Conservation (phyloP, 805 yeast genomes). For the Metschnikowia colocasiae region DNA sequence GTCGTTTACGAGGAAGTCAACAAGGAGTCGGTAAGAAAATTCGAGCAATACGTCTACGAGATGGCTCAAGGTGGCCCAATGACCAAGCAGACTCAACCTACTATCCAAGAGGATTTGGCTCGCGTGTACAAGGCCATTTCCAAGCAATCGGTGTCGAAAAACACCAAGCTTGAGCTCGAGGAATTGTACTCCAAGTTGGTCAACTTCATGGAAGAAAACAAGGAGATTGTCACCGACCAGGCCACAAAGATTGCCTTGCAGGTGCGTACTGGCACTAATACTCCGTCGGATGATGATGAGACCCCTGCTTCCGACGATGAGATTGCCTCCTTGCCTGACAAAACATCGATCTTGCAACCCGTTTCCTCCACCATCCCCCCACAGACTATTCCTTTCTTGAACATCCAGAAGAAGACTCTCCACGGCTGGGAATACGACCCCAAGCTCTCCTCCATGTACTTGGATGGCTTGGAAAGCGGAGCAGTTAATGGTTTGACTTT, state of each 20-base stretch:
- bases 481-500: slow-evolving; percentile 92
- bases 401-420: slow-evolving; percentile 73
- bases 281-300: slow-evolving; percentile 37
- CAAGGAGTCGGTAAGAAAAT: slow-evolving; percentile 87
- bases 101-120: slow-evolving; percentile 81
- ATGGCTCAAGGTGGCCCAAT: slow-evolving; percentile 94
- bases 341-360: slow-evolving; percentile 63
- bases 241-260: slow-evolving; percentile 52
- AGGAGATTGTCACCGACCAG: slow-evolving; percentile 67
- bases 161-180: slow-evolving; percentile 66
- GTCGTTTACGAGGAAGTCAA: slow-evolving; percentile 79
- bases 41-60: slow-evolving; percentile 91
- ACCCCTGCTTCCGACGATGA: slow-evolving; percentile 55
- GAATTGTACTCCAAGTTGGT: slow-evolving; percentile 67
- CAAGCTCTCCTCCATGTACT: slow-evolving; percentile 67
- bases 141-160: slow-evolving; percentile 59
- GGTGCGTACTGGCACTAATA: slow-evolving; percentile 41
- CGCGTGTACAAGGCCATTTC: slow-evolving; percentile 78
- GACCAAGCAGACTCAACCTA: slow-evolving; percentile 64
- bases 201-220: slow-evolving; percentile 61
- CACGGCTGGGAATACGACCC: slow-evolving; percentile 87
- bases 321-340: slow-evolving; percentile 79
- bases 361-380: slow-evolving; percentile 71
- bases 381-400: slow-evolving; percentile 92
- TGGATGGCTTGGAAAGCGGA: slow-evolving; percentile 89